phyloP scores from a whole-genome alignment of 2,329 filamentous ascomycete genomes.

The Phialemonium atrogriseum region DNA sequence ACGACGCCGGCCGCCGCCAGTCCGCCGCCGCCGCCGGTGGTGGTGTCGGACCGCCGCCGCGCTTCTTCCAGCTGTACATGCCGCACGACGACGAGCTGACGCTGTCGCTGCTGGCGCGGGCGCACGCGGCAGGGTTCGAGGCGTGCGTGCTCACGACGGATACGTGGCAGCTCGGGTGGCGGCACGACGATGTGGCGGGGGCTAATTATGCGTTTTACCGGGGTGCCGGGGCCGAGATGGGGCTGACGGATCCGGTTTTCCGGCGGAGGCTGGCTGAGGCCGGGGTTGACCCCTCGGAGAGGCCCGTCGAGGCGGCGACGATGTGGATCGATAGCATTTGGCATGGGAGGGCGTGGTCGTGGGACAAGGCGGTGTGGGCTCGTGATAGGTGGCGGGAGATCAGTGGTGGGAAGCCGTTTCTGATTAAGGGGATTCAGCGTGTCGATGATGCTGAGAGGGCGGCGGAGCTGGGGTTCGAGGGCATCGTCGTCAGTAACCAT shows the following conservation, averaged over 20 bases:
- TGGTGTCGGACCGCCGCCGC: conserved; percentile 15
- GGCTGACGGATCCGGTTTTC: conserved; percentile 1
- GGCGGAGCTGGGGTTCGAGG: conserved; percentile 44
- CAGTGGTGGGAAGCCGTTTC: conserved; percentile 48
- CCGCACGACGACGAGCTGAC: conserved; percentile 54
- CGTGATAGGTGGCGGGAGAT: conserved; percentile 52
- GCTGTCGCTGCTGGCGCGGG: conserved; percentile 22
- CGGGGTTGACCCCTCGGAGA: conserved; percentile 24
- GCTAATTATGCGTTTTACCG: conserved; percentile 58
- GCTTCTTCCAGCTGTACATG: conserved; percentile 59
- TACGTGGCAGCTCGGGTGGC: conserved; percentile 56
- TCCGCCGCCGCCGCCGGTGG: not conserved
- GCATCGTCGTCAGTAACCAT: conserved; percentile 51
- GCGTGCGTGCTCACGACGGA: conserved; percentile 54
- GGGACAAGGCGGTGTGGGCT: conserved; percentile 55
- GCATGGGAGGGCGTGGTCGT: conserved; percentile 54
- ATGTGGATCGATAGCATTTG: conserved; percentile 57
- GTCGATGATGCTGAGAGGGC: conserved; percentile 48
- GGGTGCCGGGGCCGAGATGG: conserved; percentile 35
- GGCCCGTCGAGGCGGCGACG: conserved; percentile 44
- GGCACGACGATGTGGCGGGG: conserved; percentile 46
- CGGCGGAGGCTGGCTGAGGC: not conserved
- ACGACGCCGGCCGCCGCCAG: conserved; percentile 29
- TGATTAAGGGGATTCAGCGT: conserved; percentile 55
- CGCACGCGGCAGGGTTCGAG: conserved; percentile 1